These are phyloP conservation scores for Calonectria ilicicola DNA, from an alignment of 2,329 filamentous ascomycete genomes.

Conservation along the genomic window DNA sequence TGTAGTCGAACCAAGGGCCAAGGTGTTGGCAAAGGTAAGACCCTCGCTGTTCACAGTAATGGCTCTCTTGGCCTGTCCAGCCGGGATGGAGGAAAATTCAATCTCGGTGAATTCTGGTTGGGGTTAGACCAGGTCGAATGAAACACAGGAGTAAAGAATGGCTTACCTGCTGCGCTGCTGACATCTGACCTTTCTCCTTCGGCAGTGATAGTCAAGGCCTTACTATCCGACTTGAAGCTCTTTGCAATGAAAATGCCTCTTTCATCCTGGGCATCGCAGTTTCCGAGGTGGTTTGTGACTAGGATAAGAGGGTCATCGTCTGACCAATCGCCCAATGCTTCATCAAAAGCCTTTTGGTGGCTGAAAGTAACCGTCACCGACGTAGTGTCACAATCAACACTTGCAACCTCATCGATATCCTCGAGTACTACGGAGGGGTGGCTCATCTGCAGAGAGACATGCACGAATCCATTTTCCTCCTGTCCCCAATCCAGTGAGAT, in stretches of 20 bases:
- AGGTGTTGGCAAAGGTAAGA: constrained; percentile 20
- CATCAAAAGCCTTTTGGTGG: constrained; percentile 17
- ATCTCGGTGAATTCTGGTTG: constrained; percentile 24
- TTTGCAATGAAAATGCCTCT: constrained; percentile 53
- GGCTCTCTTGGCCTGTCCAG: constrained; percentile 12
- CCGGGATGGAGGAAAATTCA: constrained; percentile 28
- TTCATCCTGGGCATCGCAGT: constrained; percentile 54
- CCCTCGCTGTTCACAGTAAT: constrained; percentile 20
- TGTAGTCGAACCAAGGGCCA: constrained; percentile 16
- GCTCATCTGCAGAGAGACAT: constrained; percentile 32
- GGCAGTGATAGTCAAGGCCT: constrained; percentile 46
- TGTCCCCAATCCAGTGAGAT: constrained; percentile 24
- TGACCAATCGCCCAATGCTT: constrained; percentile 26
- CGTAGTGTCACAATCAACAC: constrained; percentile 23
- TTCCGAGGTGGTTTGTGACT: constrained; percentile 56
- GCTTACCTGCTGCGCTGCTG: constrained; percentile 50
- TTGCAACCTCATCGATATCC: constrained; percentile 20
- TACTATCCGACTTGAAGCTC: constrained; percentile 42
- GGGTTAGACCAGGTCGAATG: neutral
- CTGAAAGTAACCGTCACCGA: constrained; percentile 28
- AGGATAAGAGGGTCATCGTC: constrained; percentile 45
- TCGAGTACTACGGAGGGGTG: constrained; percentile 33
- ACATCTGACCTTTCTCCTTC: constrained; percentile 47
- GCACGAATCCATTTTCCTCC: constrained; percentile 19
- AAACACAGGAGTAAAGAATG: neutral